A percentile compares a stretch with the other conserved stretches of the same genome.
These are phyloP conservation scores for Colletotrichum sp. DNA, from an alignment of 2,329 filamentous ascomycete genomes.

Conservation along the genomic window DNA sequence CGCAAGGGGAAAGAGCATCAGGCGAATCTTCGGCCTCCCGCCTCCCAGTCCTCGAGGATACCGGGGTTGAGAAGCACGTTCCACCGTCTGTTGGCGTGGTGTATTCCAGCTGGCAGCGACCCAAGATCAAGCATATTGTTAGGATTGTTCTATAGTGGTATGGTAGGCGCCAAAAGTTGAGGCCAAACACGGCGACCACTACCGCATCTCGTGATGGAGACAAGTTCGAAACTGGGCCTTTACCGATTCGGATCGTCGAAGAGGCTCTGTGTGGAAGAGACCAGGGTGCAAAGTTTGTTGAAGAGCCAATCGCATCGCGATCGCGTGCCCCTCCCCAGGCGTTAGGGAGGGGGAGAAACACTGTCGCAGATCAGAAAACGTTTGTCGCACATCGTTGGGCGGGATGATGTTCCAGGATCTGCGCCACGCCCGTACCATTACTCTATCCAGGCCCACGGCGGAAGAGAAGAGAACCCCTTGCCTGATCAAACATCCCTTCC, in stretches of 20 bases:
- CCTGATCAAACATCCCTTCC: background rate
- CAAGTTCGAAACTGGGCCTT: constrained; percentile 11
- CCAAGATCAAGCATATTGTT: constrained; percentile 1
- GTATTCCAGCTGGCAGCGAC: background rate
- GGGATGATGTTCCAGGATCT: constrained; percentile 13
- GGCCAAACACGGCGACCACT: constrained; percentile 14
- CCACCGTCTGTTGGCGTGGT: background rate
- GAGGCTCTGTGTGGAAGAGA: constrained; percentile 7
- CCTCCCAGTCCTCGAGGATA: background rate
- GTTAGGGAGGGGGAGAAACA: background rate
- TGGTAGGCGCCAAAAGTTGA: constrained; percentile 4
- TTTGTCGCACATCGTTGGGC: constrained; percentile 12
- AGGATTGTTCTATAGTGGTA: background rate
- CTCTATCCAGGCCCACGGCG: background rate
- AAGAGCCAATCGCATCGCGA: constrained; percentile 12
- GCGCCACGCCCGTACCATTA: constrained; percentile 7
- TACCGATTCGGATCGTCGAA: background rate
- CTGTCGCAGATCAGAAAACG: constrained; percentile 15
- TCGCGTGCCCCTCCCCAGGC: background rate
- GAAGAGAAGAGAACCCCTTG: background rate
- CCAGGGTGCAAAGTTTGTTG: background rate
- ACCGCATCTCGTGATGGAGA: constrained; percentile 10
- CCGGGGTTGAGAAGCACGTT: background rate
- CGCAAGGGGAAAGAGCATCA: background rate
- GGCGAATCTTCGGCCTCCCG: background rate